These are phyloP conservation scores for Malus hybrid DNA, from an alignment of 331 rosid genomes.

Conservation along the genomic window DNA sequence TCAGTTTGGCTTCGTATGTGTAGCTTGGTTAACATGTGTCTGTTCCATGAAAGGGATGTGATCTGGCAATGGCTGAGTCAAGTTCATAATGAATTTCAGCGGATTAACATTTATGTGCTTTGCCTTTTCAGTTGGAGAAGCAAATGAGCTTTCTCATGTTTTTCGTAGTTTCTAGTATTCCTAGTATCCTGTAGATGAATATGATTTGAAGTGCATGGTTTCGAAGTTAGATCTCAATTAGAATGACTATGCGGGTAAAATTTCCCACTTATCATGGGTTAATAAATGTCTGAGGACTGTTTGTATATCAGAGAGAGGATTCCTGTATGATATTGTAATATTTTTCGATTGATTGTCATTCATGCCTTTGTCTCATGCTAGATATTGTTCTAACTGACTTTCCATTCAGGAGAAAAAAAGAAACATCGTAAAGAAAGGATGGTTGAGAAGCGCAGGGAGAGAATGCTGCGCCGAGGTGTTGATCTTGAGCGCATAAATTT, in stretches of 20 bases:
- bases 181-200: neutral
- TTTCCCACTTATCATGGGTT: neutral
- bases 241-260: neutral
- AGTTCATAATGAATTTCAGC: neutral
- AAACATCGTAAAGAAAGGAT: conserved; percentile 64
- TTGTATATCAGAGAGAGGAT: neutral
- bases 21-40: neutral
- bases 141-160: too few relatives aligned
- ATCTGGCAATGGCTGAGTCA: neutral
- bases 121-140: neutral
- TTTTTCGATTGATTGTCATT: neutral
- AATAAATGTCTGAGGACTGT: neutral
- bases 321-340: neutral
- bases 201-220: neutral
- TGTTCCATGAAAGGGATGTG: neutral
- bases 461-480: conserved; percentile 75
- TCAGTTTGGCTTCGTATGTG: neutral
- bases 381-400: conserved; percentile 8
- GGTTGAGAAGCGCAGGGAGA: conserved; percentile 60
- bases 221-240: neutral
- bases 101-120: neutral
- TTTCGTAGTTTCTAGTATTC: neutral
- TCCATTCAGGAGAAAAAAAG: conserved; percentile 68
- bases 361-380: neutral
- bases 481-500: conserved; percentile 64